A percentile compares a stretch with the other conserved stretches of the same genome.
Conservation (phyloP, 1,284 basidiomycete genomes). For the Boletellus dicymbophilus region DNA sequence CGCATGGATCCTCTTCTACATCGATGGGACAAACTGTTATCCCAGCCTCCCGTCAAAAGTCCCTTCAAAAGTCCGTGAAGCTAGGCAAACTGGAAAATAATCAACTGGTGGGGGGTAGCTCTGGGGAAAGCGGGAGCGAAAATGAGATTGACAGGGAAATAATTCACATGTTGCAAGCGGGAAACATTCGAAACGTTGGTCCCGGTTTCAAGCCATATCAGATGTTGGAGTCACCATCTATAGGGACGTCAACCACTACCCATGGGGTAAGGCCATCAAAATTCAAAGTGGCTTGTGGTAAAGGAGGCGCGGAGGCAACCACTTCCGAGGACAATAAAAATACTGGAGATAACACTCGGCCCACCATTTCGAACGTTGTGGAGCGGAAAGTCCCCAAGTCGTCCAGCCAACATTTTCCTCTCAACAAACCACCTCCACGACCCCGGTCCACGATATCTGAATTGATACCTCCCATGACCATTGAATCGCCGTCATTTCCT, state of each 20-base stretch:
- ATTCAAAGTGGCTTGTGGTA: slow-evolving; percentile 37
- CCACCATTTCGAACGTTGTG: slow-evolving; percentile 24
- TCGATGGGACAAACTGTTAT: slow-evolving; percentile 50
- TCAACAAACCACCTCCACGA: slow-evolving; percentile 14
- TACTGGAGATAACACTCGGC: slow-evolving; percentile 25
- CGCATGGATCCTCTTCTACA: slow-evolving; percentile 34
- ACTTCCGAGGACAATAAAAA: neutral
- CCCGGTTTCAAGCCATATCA: slow-evolving; percentile 33
- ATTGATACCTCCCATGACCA: slow-evolving; percentile 4
- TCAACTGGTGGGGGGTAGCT: slow-evolving; percentile 54
- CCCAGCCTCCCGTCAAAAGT: slow-evolving; percentile 51
- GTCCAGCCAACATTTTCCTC: slow-evolving; percentile 13
- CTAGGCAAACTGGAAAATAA: slow-evolving; percentile 62
- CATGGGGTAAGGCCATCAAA: slow-evolving; percentile 30
- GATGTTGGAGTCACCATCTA: neutral
- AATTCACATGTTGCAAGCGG: slow-evolving; percentile 55
- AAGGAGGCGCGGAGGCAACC: neutral
- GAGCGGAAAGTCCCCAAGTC: slow-evolving; percentile 25
- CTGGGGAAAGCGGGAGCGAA: slow-evolving; percentile 60
- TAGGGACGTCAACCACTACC: neutral
- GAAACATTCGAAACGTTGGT: slow-evolving; percentile 60
- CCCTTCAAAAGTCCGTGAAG: slow-evolving; percentile 57
- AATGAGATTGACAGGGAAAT: slow-evolving; percentile 53
- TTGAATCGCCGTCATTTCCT: slow-evolving; percentile 29
- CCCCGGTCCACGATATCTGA: slow-evolving; percentile 3